Evolutionary conservation across 768 basidiomycete genomes (phyloP).

Genomic region (Panellus pusillus): DNA sequence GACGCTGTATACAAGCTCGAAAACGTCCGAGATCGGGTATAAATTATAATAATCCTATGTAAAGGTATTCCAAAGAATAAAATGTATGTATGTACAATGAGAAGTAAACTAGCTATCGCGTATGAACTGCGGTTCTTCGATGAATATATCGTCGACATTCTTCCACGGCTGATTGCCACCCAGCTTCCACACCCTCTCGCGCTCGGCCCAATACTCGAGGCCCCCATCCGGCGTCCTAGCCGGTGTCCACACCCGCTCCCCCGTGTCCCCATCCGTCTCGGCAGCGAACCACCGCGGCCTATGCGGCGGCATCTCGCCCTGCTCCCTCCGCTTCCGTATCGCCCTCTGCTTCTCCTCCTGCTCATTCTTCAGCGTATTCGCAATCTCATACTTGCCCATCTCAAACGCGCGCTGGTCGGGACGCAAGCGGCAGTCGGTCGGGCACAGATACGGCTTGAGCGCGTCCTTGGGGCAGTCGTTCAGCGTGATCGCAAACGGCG

Average conservation of each 20-base stretch:
- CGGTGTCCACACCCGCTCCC: conserved; percentile 87
- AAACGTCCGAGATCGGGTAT: too few species aligned
- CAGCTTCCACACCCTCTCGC: conserved; percentile 60
- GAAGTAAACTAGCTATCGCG: neutral
- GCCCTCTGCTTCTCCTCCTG: conserved; percentile 84
- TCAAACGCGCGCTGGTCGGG: conserved; percentile 97
- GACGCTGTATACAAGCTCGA: neutral
- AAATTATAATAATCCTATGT: too few species aligned
- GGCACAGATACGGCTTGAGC: conserved; percentile 71
- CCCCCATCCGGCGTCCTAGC: conserved; percentile 42
- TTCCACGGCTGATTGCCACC: conserved; percentile 50
- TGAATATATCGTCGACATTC: conserved; percentile 80
- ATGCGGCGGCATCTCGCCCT: conserved; percentile 70
- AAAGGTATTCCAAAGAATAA: too few species aligned
- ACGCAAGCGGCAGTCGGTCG: conserved; percentile 89
- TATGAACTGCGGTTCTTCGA: conserved; percentile 55
- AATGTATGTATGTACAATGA: neutral
- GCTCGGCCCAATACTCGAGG: conserved; percentile 84
- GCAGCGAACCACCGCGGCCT: conserved; percentile 85
- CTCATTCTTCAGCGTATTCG: conserved; percentile 73
- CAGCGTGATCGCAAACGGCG: conserved; percentile 89
- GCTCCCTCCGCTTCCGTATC: conserved; percentile 74
- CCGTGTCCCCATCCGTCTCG: conserved; percentile 83
- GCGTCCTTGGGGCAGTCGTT: conserved; percentile 81
- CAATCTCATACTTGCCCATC: conserved; percentile 78